phyloP scores from a whole-genome alignment of 169 alveolate species.

The Ichthyophthirius multifiliis region DNA sequence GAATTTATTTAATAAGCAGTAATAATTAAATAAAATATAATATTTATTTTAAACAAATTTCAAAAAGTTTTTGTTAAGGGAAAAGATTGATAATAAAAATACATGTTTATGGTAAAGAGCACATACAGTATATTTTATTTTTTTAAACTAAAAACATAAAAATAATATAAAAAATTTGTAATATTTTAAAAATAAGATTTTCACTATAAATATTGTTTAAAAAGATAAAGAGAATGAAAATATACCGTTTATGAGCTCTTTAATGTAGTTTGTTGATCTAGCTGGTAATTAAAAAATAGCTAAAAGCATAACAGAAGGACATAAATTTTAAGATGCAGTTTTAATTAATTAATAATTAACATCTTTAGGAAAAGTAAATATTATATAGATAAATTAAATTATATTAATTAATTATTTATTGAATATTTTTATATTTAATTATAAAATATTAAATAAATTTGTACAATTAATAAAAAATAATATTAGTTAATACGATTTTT shows the following conservation, averaged over 20 bases:
- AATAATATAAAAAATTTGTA: neutral
- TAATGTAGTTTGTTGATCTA: slow-evolving; percentile 35
- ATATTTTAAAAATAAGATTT: neutral
- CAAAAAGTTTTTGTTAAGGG: slow-evolving; percentile 5
- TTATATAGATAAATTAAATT: neutral
- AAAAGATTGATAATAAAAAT: slow-evolving; percentile 5
- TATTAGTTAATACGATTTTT: no score
- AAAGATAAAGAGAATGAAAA: slow-evolving; percentile 42
- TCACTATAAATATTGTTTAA: slow-evolving; percentile 34
- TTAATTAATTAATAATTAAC: slow-evolving; percentile 38
- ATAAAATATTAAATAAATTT: no score
- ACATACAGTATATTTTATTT: neutral
- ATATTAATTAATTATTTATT: neutral
- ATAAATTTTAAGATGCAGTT: slow-evolving; percentile 55
- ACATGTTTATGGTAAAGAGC: slow-evolving; percentile 13
- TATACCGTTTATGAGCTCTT: slow-evolving; percentile 27
- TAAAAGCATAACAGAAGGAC: slow-evolving; percentile 34
- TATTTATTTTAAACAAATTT: neutral
- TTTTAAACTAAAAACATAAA: neutral
- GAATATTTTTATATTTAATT: no score
- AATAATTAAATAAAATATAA: neutral
- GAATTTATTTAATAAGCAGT: slow-evolving; percentile 26
- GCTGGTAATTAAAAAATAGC: slow-evolving; percentile 61
- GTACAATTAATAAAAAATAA: no score
- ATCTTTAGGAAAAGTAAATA: neutral